Evolutionary conservation across 2,329 filamentous ascomycete species (phyloP).

Genomic region (Ceratocystis papillata): DNA sequence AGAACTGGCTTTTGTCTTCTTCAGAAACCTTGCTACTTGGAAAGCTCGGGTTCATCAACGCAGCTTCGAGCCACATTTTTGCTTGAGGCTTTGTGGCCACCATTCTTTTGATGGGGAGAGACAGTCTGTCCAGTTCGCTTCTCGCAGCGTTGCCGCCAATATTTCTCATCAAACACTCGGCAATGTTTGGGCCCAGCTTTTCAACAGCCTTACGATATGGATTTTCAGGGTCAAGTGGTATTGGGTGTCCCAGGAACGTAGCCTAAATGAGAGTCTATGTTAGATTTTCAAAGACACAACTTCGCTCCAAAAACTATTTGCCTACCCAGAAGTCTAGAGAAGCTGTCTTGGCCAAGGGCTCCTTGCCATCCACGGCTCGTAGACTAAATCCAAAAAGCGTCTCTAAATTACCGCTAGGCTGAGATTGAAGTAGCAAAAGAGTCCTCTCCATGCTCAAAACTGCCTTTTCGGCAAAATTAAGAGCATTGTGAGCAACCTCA

Average conservation of each 20-base stretch:
- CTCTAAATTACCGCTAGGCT: conserved; percentile 47
- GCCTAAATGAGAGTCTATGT: conserved; percentile 34
- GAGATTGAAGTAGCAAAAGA: conserved; percentile 48
- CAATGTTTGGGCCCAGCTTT: conserved; percentile 52
- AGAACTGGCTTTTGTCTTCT: conserved; percentile 51
- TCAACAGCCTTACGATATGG: conserved; percentile 42
- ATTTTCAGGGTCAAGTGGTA: conserved; percentile 37
- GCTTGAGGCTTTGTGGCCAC: conserved; percentile 45
- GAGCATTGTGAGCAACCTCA: conserved; percentile 61
- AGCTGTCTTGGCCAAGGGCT: conserved; percentile 64
- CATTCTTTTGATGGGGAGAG: conserved; percentile 60
- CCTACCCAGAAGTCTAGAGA: conserved; percentile 66
- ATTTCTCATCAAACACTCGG: conserved; percentile 50
- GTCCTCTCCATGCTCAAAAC: conserved; percentile 44
- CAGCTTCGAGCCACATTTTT: conserved; percentile 52
- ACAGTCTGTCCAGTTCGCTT: conserved; percentile 60
- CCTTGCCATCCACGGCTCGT: conserved; percentile 56
- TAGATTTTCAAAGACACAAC: background rate
- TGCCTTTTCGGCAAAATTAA: conserved; percentile 59
- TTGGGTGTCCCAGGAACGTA: conserved; percentile 39
- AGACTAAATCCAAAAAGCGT: conserved; percentile 63
- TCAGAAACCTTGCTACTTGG: conserved; percentile 48
- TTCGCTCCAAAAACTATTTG: conserved; percentile 13
- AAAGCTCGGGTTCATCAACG: conserved; percentile 45
- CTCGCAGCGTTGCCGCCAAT: conserved; percentile 58